A percentile compares a stretch with the other conserved stretches of the same genome.
phyloP scores from a whole-genome alignment of 1,139 yeast species.

The Blastobotrys aristatus region DNA sequence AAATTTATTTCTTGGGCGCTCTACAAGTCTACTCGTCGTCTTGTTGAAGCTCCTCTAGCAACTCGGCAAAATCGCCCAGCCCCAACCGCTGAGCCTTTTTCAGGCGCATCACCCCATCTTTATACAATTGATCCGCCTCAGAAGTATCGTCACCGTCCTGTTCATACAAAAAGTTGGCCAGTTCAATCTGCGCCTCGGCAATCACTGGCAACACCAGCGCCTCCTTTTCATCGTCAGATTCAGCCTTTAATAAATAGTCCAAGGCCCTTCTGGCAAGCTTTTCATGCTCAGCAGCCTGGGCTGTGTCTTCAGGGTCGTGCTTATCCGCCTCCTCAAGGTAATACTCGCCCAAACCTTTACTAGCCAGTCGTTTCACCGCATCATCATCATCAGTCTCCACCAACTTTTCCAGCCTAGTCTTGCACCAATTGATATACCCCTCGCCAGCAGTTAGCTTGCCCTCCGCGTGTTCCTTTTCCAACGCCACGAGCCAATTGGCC shows the following conservation, averaged over 20 bases:
- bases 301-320: conserved; percentile 24
- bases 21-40: too few relatives aligned
- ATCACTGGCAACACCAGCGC: conserved; percentile 75
- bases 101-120: conserved; percentile 49
- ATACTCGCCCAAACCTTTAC: conserved; percentile 34
- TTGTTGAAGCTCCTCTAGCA: conserved; percentile 28
- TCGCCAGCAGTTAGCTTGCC: conserved; percentile 23
- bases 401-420: conserved; percentile 21
- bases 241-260: conserved; percentile 50
- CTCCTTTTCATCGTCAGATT: conserved; percentile 50
- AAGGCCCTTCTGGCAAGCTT: conserved; percentile 43
- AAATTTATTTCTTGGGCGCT: too few relatives aligned
- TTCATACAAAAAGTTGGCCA: conserved; percentile 56
- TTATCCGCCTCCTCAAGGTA: conserved; percentile 32
- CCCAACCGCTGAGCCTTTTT: conserved; percentile 35
- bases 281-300: conserved; percentile 22
- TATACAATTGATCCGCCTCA: conserved; percentile 37
- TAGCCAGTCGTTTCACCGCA: conserved; percentile 25
- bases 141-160: conserved; percentile 16
- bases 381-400: conserved; percentile 21
- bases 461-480: conserved; percentile 40
- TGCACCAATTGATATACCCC: conserved; percentile 24
- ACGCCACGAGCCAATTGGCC: conserved; percentile 57
- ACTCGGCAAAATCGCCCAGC: conserved; percentile 33
- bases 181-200: conserved; percentile 78